These are phyloP conservation scores for Pichia sp. DNA, from an alignment of 1,139 yeast species.

Conservation along the genomic window DNA sequence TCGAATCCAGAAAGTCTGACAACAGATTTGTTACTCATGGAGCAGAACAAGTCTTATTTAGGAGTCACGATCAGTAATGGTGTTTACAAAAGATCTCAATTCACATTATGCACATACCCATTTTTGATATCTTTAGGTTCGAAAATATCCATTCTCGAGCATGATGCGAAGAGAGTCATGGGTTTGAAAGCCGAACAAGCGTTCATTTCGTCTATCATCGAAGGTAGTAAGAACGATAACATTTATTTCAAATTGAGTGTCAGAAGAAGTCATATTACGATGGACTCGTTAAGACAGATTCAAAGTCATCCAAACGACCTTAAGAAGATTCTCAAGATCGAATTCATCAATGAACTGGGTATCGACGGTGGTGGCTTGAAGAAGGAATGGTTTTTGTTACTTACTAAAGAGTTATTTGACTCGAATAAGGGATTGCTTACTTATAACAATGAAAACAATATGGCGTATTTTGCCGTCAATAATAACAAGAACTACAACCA, in stretches of 20 bases:
- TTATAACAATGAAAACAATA: slow-evolving; percentile 65
- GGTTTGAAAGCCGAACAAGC: slow-evolving; percentile 90
- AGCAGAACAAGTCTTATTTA: slow-evolving; percentile 26
- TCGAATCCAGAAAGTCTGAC: slow-evolving; percentile 36
- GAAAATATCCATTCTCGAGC: slow-evolving; percentile 75
- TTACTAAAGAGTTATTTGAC: slow-evolving; percentile 67
- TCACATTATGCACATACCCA: slow-evolving; percentile 80
- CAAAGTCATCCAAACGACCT: slow-evolving; percentile 58
- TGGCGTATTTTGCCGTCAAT: slow-evolving; percentile 67
- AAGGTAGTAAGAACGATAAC: slow-evolving; percentile 61
- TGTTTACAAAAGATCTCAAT: slow-evolving; percentile 30
- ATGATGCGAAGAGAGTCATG: slow-evolving; percentile 82
- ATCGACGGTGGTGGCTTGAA: slow-evolving; percentile 93
- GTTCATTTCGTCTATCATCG: slow-evolving; percentile 66
- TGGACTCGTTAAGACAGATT: slow-evolving; percentile 73
- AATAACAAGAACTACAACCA: slow-evolving; percentile 21
- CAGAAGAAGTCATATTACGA: slow-evolving; percentile 63
- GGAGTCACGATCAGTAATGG: slow-evolving; percentile 35
- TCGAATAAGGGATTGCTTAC: slow-evolving; percentile 62
- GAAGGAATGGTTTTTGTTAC: slow-evolving; percentile 86
- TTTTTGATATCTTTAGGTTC: slow-evolving; percentile 79
- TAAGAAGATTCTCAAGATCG: slow-evolving; percentile 73
- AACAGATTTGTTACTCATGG: slow-evolving; percentile 44
- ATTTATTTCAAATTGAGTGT: slow-evolving; percentile 68
- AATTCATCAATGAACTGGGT: slow-evolving; percentile 86